Conservation (phyloP, 805 yeast genomes). For the Lachancea cidri region DNA sequence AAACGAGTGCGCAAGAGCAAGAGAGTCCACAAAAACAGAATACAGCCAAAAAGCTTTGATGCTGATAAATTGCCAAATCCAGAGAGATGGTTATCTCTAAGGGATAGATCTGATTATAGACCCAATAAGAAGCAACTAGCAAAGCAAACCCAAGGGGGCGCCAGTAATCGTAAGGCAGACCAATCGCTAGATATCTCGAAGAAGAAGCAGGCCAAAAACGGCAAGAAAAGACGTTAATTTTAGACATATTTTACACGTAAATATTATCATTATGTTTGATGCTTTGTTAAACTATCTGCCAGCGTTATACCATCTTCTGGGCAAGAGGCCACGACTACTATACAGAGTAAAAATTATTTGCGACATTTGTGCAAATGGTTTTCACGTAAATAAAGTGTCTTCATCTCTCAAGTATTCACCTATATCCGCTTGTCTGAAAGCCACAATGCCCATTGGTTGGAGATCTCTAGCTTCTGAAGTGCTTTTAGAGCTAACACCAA, state of each 20-base stretch:
- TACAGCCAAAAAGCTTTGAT: slow-evolving; percentile 40
- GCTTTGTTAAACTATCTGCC: neutral
- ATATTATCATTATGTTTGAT: neutral
- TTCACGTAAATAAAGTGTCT: slow-evolving; percentile 82
- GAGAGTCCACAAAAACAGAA: slow-evolving; percentile 32
- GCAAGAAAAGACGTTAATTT: slow-evolving; percentile 16
- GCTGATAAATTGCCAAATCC: slow-evolving; percentile 42
- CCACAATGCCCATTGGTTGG: slow-evolving; percentile 92
- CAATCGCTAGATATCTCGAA: slow-evolving; percentile 30
- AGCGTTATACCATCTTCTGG: neutral
- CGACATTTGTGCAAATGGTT: neutral
- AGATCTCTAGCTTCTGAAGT: slow-evolving; percentile 81
- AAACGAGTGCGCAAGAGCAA: slow-evolving; percentile 28
- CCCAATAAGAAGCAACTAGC: slow-evolving; percentile 55
- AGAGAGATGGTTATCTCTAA: slow-evolving; percentile 90
- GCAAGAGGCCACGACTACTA: neutral
- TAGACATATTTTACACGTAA: neutral
- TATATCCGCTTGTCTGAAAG: slow-evolving; percentile 94
- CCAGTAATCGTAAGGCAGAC: slow-evolving; percentile 38
- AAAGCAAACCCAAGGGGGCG: slow-evolving; percentile 61
- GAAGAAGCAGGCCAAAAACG: slow-evolving; percentile 22
- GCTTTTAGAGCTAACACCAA: slow-evolving; percentile 90
- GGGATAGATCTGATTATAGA: slow-evolving; percentile 77
- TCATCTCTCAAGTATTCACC: slow-evolving; percentile 98
- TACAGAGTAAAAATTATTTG: neutral